Conservation (phyloP, 768 basidiomycete genomes). For the Boletus subparvulus region DNA sequence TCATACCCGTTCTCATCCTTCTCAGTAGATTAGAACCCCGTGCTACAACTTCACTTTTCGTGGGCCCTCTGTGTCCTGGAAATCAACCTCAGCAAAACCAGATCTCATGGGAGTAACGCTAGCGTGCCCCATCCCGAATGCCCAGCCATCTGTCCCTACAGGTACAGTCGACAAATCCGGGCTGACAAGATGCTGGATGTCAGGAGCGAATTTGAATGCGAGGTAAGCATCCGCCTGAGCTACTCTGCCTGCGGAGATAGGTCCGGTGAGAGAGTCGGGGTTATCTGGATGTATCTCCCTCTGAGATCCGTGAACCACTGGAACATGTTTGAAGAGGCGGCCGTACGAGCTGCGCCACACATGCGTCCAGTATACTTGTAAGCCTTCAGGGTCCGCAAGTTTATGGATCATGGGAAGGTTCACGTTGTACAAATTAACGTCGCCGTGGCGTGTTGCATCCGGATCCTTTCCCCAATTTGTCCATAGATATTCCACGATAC, state of each 20-base stretch:
- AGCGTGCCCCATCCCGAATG: constrained; percentile 63
- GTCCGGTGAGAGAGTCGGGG: constrained; percentile 38
- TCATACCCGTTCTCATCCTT: neutral
- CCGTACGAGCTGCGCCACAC: constrained; percentile 89
- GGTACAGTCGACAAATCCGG: constrained; percentile 62
- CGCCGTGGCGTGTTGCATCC: constrained; percentile 53
- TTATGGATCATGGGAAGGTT: constrained; percentile 82
- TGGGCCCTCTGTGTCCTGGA: neutral
- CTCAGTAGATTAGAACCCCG: constrained; percentile 39
- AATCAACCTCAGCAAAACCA: constrained; percentile 58
- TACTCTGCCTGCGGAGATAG: neutral
- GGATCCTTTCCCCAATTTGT: constrained; percentile 79
- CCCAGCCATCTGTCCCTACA: constrained; percentile 81
- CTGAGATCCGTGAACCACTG: constrained; percentile 18
- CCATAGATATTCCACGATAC: constrained; percentile 77
- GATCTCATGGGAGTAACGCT: constrained; percentile 80
- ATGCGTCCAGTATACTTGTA: constrained; percentile 75
- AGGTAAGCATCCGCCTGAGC: constrained; percentile 38
- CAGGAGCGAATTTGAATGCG: constrained; percentile 74
- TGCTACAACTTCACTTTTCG: constrained; percentile 32
- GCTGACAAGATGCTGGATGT: constrained; percentile 65
- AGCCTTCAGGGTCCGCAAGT: constrained; percentile 55
- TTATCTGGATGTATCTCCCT: constrained; percentile 38
- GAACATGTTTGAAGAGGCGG: constrained; percentile 63
- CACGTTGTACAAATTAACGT: constrained; percentile 81